Percentiles rank a stretch among this genome's conserved stretches.
These are phyloP conservation scores for Melaleuca quinquenervia DNA, from an alignment of 345 rosid genomes.

Conservation along the genomic window DNA sequence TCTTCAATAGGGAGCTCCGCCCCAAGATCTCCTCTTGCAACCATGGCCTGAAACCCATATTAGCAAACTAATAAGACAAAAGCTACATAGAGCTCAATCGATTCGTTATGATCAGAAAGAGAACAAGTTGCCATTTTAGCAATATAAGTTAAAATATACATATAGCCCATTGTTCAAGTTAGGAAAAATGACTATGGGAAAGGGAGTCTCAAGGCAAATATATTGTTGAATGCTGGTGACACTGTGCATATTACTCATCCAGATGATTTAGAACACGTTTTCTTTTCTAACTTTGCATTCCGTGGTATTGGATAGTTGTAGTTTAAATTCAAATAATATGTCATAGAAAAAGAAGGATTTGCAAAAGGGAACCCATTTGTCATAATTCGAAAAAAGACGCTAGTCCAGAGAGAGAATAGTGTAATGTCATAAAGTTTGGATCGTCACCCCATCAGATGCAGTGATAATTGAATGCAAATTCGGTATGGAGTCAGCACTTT, in stretches of 20 bases:
- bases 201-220: not conserved
- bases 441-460: slow-evolving; percentile 92
- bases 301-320: not conserved
- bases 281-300: not conserved
- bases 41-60: slow-evolving; percentile 68
- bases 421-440: slow-evolving; percentile 4
- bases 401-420: not conserved
- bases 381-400: not conserved
- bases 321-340: not conserved
- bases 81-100: not conserved
- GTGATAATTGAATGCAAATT: slow-evolving; percentile 94
- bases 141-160: not conserved
- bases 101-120: not conserved
- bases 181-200: not conserved
- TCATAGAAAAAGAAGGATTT: not conserved
- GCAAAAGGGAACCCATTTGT: not conserved
- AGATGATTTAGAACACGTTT: not conserved
- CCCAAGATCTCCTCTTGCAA: slow-evolving; percentile 99
- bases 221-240: not conserved
- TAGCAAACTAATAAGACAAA: not conserved
- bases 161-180: not conserved
- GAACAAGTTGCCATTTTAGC: not conserved
- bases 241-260: not conserved
- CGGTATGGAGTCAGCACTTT: slow-evolving; percentile 95
- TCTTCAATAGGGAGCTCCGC: slow-evolving; percentile 99